Evolutionary conservation across 306 rosid species (phyloP), one percentile per base, ranked within the genome.

Genomic region (Benincasa hispida): DNA sequence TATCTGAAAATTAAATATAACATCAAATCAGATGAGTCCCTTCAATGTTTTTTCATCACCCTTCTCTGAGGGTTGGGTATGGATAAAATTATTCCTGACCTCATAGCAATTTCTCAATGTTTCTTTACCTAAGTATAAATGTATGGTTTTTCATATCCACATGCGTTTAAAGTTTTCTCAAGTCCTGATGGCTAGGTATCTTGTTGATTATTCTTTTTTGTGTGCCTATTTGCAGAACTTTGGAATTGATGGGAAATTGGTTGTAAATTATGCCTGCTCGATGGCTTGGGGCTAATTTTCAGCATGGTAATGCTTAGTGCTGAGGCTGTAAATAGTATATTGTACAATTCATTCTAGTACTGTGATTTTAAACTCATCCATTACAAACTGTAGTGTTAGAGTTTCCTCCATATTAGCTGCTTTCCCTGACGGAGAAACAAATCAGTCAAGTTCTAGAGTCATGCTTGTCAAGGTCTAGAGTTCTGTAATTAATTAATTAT

Each of bases 221-320:
- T 63, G 13, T 77, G 11, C 18, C 55, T 24, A 72, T 51, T 74
- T 85, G 84, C 89, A 94, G 98, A 94, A 92, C 84, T 90, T 94
- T 78, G 97, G 99, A 67, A 84, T 90, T 79, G 99, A 94, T 74
- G 99, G 99, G 47, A 92, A 94, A 81, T 87, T 94, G 81, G 91
- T 94, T 67, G 91, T 89, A 60, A 89, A 90, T 81, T 90, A 92
- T 76, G 96, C 99, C 35, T 90, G 92, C 82, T 90, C 97, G 74
- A 92, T 94, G 96, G 99, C 97, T 34, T 94, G 97, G 96, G 97
- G 97, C 81, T 91, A 83, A 85, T 45, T 35, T 80, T 76, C 78
- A 47, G 30, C 42, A 21, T 75, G 65, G 77, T 73, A 81, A 75
- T 79, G 75, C 82, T 63, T n/a, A 66, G 28, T 59, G 42, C 34